phyloP scores from a whole-genome alignment of 768 basidiomycete species.

The Lentinus brumalis region DNA sequence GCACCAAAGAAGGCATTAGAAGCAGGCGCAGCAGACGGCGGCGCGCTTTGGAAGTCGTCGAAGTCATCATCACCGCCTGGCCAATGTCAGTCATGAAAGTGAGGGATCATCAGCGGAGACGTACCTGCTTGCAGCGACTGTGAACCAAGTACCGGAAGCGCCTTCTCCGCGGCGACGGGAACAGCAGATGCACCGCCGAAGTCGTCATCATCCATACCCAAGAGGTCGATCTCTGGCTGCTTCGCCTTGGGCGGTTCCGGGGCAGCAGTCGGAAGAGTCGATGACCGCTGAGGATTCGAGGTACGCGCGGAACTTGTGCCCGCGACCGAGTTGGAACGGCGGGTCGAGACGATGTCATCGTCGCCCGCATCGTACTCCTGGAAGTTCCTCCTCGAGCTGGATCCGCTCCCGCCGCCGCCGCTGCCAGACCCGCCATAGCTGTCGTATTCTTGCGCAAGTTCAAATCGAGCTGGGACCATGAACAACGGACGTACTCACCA shows the following conservation, averaged over 20 bases:
- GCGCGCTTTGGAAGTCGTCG: slow-evolving; percentile 81
- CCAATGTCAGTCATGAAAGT: neutral
- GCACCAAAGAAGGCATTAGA: slow-evolving; percentile 7
- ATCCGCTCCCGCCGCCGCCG: slow-evolving; percentile 36
- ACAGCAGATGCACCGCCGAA: slow-evolving; percentile 33
- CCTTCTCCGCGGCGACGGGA: slow-evolving; percentile 46
- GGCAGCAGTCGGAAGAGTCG: slow-evolving; percentile 34
- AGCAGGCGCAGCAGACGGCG: slow-evolving; percentile 35
- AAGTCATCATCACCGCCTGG: slow-evolving; percentile 71
- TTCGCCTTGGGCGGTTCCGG: slow-evolving; percentile 43
- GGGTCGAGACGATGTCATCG: slow-evolving; percentile 57
- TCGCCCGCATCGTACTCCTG: slow-evolving; percentile 98
- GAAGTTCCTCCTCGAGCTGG: slow-evolving; percentile 56
- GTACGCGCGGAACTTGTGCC: slow-evolving; percentile 33
- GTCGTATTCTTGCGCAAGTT: neutral
- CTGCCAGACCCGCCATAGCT: neutral
- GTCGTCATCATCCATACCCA: slow-evolving; percentile 76
- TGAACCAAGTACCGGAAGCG: slow-evolving; percentile 48
- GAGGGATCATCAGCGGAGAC: neutral
- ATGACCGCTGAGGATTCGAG: slow-evolving; percentile 41
- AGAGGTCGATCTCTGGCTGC: slow-evolving; percentile 60
- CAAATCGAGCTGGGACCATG: neutral
- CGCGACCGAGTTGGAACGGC: slow-evolving; percentile 42
- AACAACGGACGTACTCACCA: slow-evolving; percentile 4
- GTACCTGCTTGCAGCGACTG: slow-evolving; percentile 19